A percentile compares a stretch with the other conserved stretches of the same genome.
These are phyloP conservation scores for Aureobasidium pullulans DNA, from an alignment of 2,329 filamentous ascomycete species.

Conservation along the genomic window DNA sequence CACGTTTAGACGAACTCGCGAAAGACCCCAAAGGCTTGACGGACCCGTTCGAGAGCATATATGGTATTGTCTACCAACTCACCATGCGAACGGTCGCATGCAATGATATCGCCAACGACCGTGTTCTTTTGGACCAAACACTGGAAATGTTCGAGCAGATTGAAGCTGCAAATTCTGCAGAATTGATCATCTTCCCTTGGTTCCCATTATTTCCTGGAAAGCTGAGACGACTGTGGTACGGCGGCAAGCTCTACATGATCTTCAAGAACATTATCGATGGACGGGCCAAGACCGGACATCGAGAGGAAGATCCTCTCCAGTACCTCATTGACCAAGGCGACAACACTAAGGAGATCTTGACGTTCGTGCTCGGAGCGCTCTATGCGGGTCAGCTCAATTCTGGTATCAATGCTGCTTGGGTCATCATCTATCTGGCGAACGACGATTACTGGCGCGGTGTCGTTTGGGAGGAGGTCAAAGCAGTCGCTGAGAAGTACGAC, in stretches of 20 bases:
- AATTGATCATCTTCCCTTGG: constrained; percentile 47
- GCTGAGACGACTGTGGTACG: constrained; percentile 38
- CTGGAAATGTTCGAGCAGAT: constrained; percentile 42
- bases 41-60: constrained; percentile 49
- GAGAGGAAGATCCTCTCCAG: constrained; percentile 46
- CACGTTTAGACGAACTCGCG: constrained; percentile 32
- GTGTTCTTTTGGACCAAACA: constrained; percentile 34
- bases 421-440: constrained; percentile 44
- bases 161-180: constrained; percentile 37
- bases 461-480: constrained; percentile 42
- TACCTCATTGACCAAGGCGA: constrained; percentile 46
- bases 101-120: constrained; percentile 46
- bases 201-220: constrained; percentile 38
- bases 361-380: constrained; percentile 46
- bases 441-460: constrained; percentile 39
- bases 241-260: constrained; percentile 42
- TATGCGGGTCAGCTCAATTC: constrained; percentile 53
- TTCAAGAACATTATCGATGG: constrained; percentile 43
- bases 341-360: constrained; percentile 36
- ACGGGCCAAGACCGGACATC: constrained; percentile 35
- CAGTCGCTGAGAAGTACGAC: constrained; percentile 38
- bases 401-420: constrained; percentile 48
- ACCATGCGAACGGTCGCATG: constrained; percentile 50
- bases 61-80: constrained; percentile 48
- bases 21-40: constrained; percentile 31